Percentiles rank a stretch among this genome's conserved stretches.
Conservation (phyloP, 2,329 filamentous ascomycete genomes). For the Mycosphaerella sp. region DNA sequence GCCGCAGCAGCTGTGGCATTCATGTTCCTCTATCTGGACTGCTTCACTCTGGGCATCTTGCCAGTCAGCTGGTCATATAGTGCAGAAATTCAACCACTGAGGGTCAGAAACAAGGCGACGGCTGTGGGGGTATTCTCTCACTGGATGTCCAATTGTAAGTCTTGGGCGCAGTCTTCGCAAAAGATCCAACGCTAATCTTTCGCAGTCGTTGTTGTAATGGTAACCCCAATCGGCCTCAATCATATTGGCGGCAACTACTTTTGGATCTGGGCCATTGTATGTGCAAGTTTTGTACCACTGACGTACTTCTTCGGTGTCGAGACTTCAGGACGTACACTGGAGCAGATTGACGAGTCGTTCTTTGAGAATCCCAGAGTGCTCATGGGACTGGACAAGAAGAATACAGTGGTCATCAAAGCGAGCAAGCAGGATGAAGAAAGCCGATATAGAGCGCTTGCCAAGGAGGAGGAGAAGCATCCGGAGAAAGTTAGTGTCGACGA, state of each 20-base stretch:
- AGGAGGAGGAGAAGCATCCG: slow-evolving; percentile 14
- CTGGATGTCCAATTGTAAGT: slow-evolving; percentile 44
- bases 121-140: slow-evolving; percentile 46
- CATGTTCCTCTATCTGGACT: slow-evolving; percentile 50
- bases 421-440: slow-evolving; percentile 23
- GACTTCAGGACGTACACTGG: slow-evolving; percentile 27
- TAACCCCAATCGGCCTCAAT: slow-evolving; percentile 25
- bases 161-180: not conserved
- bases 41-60: slow-evolving; percentile 47
- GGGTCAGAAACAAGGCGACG: slow-evolving; percentile 46
- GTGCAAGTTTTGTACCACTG: slow-evolving; percentile 45
- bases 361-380: slow-evolving; percentile 30
- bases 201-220: not conserved
- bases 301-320: slow-evolving; percentile 37
- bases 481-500: slow-evolving; percentile 8
- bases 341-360: slow-evolving; percentile 31
- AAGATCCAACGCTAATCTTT: not conserved
- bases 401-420: slow-evolving; percentile 19
- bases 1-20: slow-evolving; percentile 34
- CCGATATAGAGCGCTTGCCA: slow-evolving; percentile 18
- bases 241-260: slow-evolving; percentile 46
- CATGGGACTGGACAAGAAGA: slow-evolving; percentile 33
- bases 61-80: slow-evolving; percentile 40
- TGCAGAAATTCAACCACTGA: slow-evolving; percentile 45
- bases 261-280: slow-evolving; percentile 51